Evolutionary conservation across 1,139 yeast species (phyloP).

Genomic region (Sugiyamaella novakii): DNA sequence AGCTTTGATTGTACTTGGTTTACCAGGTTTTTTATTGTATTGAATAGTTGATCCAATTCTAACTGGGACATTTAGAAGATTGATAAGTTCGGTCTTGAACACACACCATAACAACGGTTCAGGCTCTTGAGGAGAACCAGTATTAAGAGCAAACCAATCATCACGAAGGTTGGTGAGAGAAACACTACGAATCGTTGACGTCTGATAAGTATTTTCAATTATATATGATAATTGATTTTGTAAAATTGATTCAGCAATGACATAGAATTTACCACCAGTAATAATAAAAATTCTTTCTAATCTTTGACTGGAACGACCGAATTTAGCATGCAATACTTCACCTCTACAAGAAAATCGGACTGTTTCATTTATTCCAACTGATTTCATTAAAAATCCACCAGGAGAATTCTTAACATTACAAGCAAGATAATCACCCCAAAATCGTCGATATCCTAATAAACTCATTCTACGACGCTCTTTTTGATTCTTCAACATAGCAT

Average conservation of each 20-base stretch:
- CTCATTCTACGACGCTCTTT: slow-evolving; percentile 92
- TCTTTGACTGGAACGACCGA: slow-evolving; percentile 89
- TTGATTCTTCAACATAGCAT: slow-evolving; percentile 63
- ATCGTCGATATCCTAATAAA: slow-evolving; percentile 86
- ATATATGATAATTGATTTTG: slow-evolving; percentile 71
- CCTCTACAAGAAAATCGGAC: slow-evolving; percentile 83
- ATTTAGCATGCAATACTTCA: slow-evolving; percentile 77
- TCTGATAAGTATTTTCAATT: slow-evolving; percentile 65
- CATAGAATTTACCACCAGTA: slow-evolving; percentile 61
- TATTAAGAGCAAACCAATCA: slow-evolving; percentile 86
- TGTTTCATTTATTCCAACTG: slow-evolving; percentile 67
- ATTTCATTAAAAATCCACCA: slow-evolving; percentile 63
- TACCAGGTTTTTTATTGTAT: slow-evolving; percentile 90
- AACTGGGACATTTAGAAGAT: slow-evolving; percentile 67
- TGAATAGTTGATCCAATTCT: slow-evolving; percentile 71
- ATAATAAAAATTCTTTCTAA: slow-evolving; percentile 71
- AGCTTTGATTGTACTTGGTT: slow-evolving; percentile 69
- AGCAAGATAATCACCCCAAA: slow-evolving; percentile 88
- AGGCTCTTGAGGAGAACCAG: slow-evolving; percentile 55
- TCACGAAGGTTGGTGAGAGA: slow-evolving; percentile 79
- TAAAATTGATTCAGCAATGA: slow-evolving; percentile 70
- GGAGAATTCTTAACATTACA: slow-evolving; percentile 68
- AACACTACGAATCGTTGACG: slow-evolving; percentile 62
- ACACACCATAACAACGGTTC: slow-evolving; percentile 79
- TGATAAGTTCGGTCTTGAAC: slow-evolving; percentile 86